Conservation (phyloP, 78 protist species). For the Corallochytrium limacisporum region DNA sequence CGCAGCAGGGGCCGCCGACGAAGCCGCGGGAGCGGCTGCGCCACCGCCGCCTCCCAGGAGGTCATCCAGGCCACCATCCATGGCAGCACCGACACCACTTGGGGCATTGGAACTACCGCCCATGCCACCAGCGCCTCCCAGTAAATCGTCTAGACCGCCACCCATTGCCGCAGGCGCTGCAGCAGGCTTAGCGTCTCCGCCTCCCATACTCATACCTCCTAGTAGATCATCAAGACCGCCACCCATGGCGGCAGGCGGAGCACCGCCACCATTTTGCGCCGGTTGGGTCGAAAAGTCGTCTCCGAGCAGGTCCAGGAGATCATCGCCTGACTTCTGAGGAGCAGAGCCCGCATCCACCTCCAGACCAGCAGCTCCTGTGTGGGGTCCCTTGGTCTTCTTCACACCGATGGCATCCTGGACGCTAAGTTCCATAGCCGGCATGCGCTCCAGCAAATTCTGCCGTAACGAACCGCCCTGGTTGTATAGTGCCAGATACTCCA, state of each 20-base stretch:
- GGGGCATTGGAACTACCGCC: neutral
- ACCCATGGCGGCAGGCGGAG: neutral
- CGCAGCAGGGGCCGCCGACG: neutral
- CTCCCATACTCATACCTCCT: neutral
- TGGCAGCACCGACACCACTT: neutral
- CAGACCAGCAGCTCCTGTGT: neutral
- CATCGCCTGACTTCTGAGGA: neutral
- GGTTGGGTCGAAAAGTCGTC: neutral
- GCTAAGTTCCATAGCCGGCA: conserved; percentile 17
- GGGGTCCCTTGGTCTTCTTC: neutral
- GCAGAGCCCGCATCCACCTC: neutral
- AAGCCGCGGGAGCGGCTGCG: neutral
- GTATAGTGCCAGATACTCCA: conserved; percentile 63
- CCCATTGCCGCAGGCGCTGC: neutral
- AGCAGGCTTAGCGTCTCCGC: neutral
- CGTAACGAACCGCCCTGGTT: conserved; percentile 4
- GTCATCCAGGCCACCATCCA: neutral
- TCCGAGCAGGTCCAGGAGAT: neutral
- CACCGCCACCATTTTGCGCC: neutral
- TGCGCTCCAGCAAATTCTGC: conserved; percentile 20
- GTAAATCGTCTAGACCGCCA: neutral
- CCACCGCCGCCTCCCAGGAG: neutral
- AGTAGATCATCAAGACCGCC: neutral
- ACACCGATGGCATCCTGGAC: neutral
- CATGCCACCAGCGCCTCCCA: neutral